Percentiles rank a stretch among this genome's conserved stretches.
phyloP scores from a whole-genome alignment of 1,284 basidiomycete species.

The Sporisorium graminicola region DNA sequence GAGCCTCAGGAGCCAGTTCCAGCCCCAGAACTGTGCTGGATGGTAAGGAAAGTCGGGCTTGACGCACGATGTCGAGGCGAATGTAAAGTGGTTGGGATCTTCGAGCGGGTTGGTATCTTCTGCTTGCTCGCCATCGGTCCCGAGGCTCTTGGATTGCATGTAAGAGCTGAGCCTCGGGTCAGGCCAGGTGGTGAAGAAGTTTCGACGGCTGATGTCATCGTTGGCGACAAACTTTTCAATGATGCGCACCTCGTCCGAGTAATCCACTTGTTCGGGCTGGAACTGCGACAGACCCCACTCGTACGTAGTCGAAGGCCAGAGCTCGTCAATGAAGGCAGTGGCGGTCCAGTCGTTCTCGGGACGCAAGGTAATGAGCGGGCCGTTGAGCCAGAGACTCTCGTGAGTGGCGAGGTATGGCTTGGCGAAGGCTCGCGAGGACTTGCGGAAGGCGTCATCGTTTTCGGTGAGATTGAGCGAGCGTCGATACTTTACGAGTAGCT shows the following conservation, averaged over 20 bases:
- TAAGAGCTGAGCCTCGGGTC: constrained; percentile 66
- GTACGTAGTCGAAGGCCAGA: constrained; percentile 80
- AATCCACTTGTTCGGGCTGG: constrained; percentile 39
- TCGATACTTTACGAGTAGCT: constrained; percentile 47
- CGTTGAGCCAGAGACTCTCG: constrained; percentile 66
- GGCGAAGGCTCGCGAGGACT: constrained; percentile 20
- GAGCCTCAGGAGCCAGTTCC: constrained; percentile 62
- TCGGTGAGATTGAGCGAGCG: constrained; percentile 29
- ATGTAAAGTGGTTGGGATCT: constrained; percentile 67
- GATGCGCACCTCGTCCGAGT: constrained; percentile 47
- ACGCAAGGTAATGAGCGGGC: constrained; percentile 58
- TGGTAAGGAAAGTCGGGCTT: constrained; percentile 69
- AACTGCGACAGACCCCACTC: constrained; percentile 75
- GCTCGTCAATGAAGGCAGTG: constrained; percentile 74
- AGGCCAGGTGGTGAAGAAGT: constrained; percentile 74
- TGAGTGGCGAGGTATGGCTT: constrained; percentile 40
- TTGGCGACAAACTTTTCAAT: constrained; percentile 50
- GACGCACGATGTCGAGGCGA: constrained; percentile 66
- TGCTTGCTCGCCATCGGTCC: constrained; percentile 7
- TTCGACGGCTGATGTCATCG: constrained; percentile 41
- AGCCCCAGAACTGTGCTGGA: constrained; percentile 67
- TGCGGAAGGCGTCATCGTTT: constrained; percentile 23
- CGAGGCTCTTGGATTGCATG: constrained; percentile 48
- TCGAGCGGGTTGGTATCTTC: constrained; percentile 58
- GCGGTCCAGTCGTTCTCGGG: constrained; percentile 77